A percentile compares a stretch with the other conserved stretches of the same genome.
Conservation (phyloP, 2,329 filamentous ascomycete species). For the Fusarium newnesense region DNA sequence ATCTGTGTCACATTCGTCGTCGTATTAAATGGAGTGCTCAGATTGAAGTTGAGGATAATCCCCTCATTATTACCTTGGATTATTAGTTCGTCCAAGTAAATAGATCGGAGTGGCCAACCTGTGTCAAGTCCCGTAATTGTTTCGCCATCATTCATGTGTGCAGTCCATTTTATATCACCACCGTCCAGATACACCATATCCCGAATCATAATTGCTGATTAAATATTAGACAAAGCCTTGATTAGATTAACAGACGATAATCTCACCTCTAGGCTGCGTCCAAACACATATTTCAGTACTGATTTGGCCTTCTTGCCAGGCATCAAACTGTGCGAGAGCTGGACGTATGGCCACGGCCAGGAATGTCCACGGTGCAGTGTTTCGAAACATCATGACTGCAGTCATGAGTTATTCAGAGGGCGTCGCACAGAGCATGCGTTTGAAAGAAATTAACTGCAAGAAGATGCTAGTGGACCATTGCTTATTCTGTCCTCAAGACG, state of each 20-base stretch:
- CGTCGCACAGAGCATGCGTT: conserved; percentile 14
- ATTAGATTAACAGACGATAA: neutral
- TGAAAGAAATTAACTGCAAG: conserved; percentile 26
- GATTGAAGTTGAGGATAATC: conserved; percentile 66
- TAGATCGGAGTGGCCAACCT: conserved; percentile 51
- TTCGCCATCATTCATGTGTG: conserved; percentile 58
- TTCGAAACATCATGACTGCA: conserved; percentile 33
- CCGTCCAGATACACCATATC: conserved; percentile 75
- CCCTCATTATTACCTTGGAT: conserved; percentile 63
- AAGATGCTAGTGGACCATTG: conserved; percentile 38
- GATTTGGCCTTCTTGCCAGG: conserved; percentile 63
- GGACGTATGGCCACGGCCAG: conserved; percentile 28
- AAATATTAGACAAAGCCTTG: conserved; percentile 32
- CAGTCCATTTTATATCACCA: conserved; percentile 65
- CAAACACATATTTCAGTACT: conserved; percentile 71
- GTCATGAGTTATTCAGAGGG: conserved; percentile 8
- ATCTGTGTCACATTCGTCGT: conserved; percentile 63
- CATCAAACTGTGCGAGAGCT: conserved; percentile 53
- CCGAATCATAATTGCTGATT: conserved; percentile 64
- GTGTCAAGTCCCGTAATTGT: conserved; percentile 46
- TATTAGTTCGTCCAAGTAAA: neutral
- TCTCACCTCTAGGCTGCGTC: conserved; percentile 57
- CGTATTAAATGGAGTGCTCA: conserved; percentile 65
- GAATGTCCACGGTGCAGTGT: conserved; percentile 23
- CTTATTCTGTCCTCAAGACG: conserved; percentile 19